Evolutionary conservation across 345 rosid species (phyloP), one percentile per base, ranked within the genome.

Genomic region (Sonneratia alba): DNA sequence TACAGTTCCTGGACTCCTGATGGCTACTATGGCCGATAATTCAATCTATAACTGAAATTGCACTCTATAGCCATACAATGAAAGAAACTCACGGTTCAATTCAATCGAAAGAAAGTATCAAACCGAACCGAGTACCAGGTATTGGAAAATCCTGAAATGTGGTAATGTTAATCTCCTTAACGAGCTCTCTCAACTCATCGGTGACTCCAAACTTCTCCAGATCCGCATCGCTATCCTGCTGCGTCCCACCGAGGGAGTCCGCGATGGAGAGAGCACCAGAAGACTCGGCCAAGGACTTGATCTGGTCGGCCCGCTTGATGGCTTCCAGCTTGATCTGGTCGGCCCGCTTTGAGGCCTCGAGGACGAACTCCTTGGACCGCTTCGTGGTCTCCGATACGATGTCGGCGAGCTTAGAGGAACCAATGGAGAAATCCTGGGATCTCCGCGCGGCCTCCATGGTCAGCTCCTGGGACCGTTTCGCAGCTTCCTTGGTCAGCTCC

Each of bases 81-180:
- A 36, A 34, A 34, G 66, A 62, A 27, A n/a, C 19, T 62, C 37
- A 10, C 18, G 6, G 27, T 62, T 27, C 37, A 34, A 62, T 27
- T 15, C 66, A 27, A 32, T 62, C 19, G 38, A 14, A 62, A 12
- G 38, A 27, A 27, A 9, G 27, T 12, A 18, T 27, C 10, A 68
- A 53, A 16, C 24, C 42, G 32, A 10, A 32, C 7, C 37, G 15
- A 3, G 49, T 64, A 86, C 92, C 92, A 74, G 74, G 69, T 1
- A 88, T 62, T 8, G 90, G 88, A 73, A 88, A 88, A 75, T 88
- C 86, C 63, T 72, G 77, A 74, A 88, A 88, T 14, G 90, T 86
- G 74, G 73, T 83, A 3, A 74, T 15, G 70, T 83, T 83, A 68
- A 88, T 78, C 45, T 76, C 88, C 75, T 73, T 82, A 3, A 84